A percentile compares a stretch with the other conserved stretches of the same genome.
These are phyloP conservation scores for Malus sieversii DNA, from an alignment of 306 rosid species.

Conservation along the genomic window DNA sequence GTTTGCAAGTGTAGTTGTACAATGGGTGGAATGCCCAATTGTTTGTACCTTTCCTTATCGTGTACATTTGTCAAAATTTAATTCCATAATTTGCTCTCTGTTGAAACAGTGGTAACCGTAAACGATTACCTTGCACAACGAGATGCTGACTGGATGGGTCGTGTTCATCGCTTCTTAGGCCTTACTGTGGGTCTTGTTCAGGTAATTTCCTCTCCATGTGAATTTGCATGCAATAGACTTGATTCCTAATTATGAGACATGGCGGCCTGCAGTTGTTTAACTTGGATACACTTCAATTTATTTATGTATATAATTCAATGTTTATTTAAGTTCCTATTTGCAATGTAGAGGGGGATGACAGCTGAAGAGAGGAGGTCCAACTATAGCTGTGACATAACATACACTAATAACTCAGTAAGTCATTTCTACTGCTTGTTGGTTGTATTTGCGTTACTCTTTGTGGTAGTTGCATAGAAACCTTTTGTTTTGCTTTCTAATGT, in stretches of 20 bases:
- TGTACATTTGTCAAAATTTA: slow-evolving; percentile 1
- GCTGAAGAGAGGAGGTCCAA: slow-evolving; percentile 62
- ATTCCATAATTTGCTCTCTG: neutral
- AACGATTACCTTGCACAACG: slow-evolving; percentile 97
- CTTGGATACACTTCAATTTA: neutral
- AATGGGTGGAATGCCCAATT: neutral
- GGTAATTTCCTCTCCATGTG: slow-evolving; percentile 36
- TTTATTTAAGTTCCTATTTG: slow-evolving; percentile 21
- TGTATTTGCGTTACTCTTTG: neutral
- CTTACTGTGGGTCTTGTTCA: slow-evolving; percentile 94
- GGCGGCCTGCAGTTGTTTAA: neutral
- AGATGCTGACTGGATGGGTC: slow-evolving; percentile 99
- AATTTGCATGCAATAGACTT: slow-evolving; percentile 4
- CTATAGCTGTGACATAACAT: slow-evolving; percentile 82
- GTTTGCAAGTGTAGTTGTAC: neutral
- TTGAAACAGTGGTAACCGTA: slow-evolving; percentile 74
- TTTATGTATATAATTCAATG: slow-evolving; percentile 6
- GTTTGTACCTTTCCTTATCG: neutral
- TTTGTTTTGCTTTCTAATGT: neutral
- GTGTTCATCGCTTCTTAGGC: slow-evolving; percentile 89
- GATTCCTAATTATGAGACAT: slow-evolving; percentile 4
- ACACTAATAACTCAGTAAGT: slow-evolving; percentile 90
- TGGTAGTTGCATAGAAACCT: neutral
- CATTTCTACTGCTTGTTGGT: slow-evolving; percentile 12
- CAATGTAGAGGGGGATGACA: slow-evolving; percentile 66